These are phyloP conservation scores for Backusella luteola DNA, from an alignment of 192 early-diverging fungal genomes.

Conservation along the genomic window DNA sequence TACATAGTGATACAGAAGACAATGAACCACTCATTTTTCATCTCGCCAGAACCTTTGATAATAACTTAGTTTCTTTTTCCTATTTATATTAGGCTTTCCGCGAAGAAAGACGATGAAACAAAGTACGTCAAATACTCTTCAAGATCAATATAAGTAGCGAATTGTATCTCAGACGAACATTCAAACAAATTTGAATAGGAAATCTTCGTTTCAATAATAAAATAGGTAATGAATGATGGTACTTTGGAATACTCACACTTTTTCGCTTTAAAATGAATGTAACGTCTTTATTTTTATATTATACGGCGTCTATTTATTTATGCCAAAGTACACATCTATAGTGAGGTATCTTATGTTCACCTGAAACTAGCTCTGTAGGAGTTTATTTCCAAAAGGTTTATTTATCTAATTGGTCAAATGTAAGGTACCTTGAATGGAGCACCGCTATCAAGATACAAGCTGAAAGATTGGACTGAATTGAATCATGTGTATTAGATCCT, in stretches of 20 bases:
- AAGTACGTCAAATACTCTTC: neutral
- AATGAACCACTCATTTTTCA: too few species aligned
- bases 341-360: neutral
- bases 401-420: neutral
- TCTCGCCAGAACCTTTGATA: too few species aligned
- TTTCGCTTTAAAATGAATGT: neutral
- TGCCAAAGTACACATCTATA: neutral
- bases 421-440: neutral
- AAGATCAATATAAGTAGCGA: neutral
- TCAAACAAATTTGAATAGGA: neutral
- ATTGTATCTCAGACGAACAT: neutral
- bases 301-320: neutral
- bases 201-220: neutral
- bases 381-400: neutral
- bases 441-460: neutral
- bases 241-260: neutral
- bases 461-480: neutral
- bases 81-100: conserved; percentile 2
- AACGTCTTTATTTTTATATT: neutral
- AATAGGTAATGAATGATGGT: neutral
- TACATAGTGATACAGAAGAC: too few species aligned
- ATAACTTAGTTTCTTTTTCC: neutral
- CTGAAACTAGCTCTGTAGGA: neutral
- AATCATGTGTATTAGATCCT: neutral
- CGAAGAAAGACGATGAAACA: neutral